These are phyloP conservation scores for Fusarium sacchari DNA, from an alignment of 2,329 filamentous ascomycete species.

Conservation along the genomic window DNA sequence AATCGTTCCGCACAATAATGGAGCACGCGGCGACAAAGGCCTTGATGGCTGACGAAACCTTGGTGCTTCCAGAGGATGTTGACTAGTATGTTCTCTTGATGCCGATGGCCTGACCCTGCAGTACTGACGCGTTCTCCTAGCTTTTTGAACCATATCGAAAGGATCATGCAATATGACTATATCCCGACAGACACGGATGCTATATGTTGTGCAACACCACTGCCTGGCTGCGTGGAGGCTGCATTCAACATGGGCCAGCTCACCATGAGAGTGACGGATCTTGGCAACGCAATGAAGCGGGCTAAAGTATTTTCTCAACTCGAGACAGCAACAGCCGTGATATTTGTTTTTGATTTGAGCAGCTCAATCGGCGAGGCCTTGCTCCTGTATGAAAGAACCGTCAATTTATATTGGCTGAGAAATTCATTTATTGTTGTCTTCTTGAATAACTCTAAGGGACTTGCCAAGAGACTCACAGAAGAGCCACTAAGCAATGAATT, in stretches of 20 bases:
- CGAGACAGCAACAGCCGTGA: not conserved
- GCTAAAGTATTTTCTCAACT: not conserved
- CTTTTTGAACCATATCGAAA: not conserved
- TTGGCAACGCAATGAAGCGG: not conserved
- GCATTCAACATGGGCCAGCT: not conserved
- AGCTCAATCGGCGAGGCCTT: accelerated
- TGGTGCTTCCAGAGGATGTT: not conserved
- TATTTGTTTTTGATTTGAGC: not conserved
- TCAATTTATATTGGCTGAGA: not conserved
- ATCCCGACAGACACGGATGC: accelerated
- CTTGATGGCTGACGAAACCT: not conserved
- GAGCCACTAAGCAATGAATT: not conserved
- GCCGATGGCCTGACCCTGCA: accelerated
- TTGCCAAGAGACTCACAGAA: not conserved
- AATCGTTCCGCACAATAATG: not conserved
- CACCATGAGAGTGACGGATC: not conserved
- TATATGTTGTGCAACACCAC: not conserved
- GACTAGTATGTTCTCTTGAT: not conserved
- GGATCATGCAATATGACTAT: accelerated
- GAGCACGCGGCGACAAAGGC: not conserved
- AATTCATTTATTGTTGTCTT: not conserved
- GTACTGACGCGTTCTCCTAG: not conserved
- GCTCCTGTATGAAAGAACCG: not conserved
- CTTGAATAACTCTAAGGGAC: not conserved
- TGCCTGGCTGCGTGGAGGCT: not conserved